Base-by-base conservation (phyloP, 129 eudicot species). In the Calendula officinalis region DNA sequence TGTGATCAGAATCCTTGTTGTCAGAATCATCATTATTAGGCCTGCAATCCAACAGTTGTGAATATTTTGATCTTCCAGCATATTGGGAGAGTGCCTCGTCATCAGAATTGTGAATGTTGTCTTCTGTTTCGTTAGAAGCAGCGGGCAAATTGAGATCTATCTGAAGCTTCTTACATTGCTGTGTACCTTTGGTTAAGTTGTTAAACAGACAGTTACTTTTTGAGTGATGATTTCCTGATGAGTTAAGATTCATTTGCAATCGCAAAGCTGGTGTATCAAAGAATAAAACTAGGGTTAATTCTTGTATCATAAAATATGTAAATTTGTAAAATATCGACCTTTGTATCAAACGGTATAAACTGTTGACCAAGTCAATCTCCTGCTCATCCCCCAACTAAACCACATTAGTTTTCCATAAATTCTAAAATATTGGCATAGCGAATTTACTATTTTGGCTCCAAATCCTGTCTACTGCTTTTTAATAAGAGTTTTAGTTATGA, bases 81-180 rank as follows among this genome's bases (percentile, higher is more conserved):
- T 73, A 73, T 14, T 1, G 78, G 30, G 78, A 73, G 38, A 66
- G 15, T 16, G 78, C 73, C 78, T 73, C 73, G 3, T 73, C 78
- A 34, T 73, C 72, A 57, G 67, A 73, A 32, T 65, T 65, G 12
- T 38, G 64, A n/a, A 66, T 12, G 43, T 64, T 47, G 35, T 47
- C 60, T 11, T 73, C 78, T 0, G 72, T 73, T 73, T 73, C 78
- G 7, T 66, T 57, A 47, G 78, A 73, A 56, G 72, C 65, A 57
- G 78, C 78, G 34, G 78, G 78, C 55, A 73, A 65, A 73, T 73
- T 73, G 0, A 73, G 78, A 73, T 73, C 78, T 65, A 73, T 73
- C 16, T 45, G 61, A 33, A 73, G 72, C 78, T 48, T 73, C 54
- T 66, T 73, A 49, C 56, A 52, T 27, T 58, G 61, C 4, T 58